Evolutionary conservation across 2,329 filamentous ascomycete species (phyloP).

Genomic region (Aaosphaeria pasadenensis): DNA sequence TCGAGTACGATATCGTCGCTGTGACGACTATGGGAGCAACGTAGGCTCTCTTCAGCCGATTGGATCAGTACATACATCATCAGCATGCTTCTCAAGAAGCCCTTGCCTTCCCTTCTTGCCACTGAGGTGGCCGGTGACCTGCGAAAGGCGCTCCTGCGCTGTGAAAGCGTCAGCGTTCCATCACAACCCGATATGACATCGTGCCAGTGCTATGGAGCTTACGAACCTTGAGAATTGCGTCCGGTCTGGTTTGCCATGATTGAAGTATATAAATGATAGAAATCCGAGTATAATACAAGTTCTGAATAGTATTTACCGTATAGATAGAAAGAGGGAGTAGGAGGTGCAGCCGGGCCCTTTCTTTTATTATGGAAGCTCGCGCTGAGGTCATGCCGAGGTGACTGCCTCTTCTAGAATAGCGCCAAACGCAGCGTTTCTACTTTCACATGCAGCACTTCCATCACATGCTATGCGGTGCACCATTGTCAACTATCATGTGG

Average conservation of each 20-base stretch:
- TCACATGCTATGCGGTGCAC: no score
- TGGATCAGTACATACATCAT: constrained; percentile 46
- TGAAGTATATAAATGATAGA: background rate
- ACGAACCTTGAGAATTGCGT: constrained; percentile 20
- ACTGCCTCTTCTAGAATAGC: background rate
- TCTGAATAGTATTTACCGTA: background rate
- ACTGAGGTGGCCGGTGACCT: constrained; percentile 57
- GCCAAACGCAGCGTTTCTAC: background rate
- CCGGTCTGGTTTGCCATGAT: constrained; percentile 38
- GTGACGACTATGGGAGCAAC: background rate
- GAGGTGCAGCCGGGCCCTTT: constrained; percentile 2
- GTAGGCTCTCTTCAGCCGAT: no score
- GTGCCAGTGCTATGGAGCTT: background rate
- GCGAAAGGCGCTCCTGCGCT: constrained; percentile 59
- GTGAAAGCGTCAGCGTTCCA: constrained; percentile 8
- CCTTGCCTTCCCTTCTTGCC: constrained; percentile 40
- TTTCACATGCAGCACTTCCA: constrained; percentile 18
- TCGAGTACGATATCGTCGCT: background rate
- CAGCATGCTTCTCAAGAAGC: constrained; percentile 53
- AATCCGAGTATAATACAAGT: no score
- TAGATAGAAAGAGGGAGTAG: constrained; percentile 2
- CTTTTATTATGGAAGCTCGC: background rate
- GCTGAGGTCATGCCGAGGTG: constrained; percentile 15
- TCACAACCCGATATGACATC: background rate
- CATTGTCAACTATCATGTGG: no score